phyloP scores from a whole-genome alignment of 176 grass and related monocot species.

The Typha latifolia region DNA sequence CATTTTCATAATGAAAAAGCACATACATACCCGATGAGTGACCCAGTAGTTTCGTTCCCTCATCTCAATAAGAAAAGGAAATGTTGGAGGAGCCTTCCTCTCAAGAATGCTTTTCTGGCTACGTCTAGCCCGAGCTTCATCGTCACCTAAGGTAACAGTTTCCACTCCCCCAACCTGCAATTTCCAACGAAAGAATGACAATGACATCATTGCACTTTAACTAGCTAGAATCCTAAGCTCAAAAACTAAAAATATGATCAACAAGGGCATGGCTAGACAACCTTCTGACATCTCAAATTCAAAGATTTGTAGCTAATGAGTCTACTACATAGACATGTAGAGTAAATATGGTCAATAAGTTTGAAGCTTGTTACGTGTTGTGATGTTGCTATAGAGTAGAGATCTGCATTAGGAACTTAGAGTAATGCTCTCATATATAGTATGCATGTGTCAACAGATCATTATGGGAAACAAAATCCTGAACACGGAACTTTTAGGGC shows the following conservation, averaged over 20 bases:
- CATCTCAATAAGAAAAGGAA: conserved; percentile 97
- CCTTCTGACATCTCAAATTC: too few relatives aligned
- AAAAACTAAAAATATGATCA: neutral
- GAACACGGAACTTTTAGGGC: too few relatives aligned
- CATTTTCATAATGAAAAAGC: conserved; percentile 7
- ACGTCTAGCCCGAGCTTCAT: conserved; percentile 80
- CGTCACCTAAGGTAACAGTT: conserved; percentile 87
- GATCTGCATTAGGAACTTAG: too few relatives aligned
- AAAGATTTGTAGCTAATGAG: too few relatives aligned
- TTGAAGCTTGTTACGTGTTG: too few relatives aligned
- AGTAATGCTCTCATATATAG: too few relatives aligned
- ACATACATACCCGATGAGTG: conserved; percentile 62
- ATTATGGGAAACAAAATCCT: too few relatives aligned
- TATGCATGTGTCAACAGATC: too few relatives aligned
- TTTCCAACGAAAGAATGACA: conserved; percentile 15
- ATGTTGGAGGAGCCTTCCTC: conserved; percentile 80
- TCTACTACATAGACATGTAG: too few relatives aligned
- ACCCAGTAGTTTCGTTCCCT: conserved; percentile 85
- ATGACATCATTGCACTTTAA: neutral
- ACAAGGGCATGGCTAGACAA: too few relatives aligned
- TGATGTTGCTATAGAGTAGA: too few relatives aligned
- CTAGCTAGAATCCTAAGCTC: neutral
- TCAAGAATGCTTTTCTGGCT: conserved; percentile 93
- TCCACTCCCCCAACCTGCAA: conserved; percentile 86
- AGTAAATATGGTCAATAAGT: too few relatives aligned